phyloP scores from a whole-genome alignment of 805 yeast species.

The Spathaspora arborariae region DNA sequence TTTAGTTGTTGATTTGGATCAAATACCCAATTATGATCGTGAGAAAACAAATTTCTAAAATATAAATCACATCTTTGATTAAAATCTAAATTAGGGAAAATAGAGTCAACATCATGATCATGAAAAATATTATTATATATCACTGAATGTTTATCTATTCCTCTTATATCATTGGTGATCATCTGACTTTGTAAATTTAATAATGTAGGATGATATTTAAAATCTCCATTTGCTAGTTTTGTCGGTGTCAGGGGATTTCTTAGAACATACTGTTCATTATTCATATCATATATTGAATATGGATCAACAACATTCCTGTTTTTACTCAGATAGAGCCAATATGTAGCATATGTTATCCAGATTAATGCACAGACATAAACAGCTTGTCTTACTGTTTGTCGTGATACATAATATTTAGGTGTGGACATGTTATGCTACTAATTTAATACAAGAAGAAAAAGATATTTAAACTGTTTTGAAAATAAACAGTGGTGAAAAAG shows the following conservation, averaged over 20 bases:
- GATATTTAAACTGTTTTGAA: too few species aligned
- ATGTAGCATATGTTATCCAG: background rate
- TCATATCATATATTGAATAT: background rate
- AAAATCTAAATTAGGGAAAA: slow-evolving; percentile 19
- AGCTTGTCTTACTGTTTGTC: background rate
- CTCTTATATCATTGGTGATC: slow-evolving; percentile 14
- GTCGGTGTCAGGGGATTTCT: background rate
- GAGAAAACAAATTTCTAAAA: slow-evolving; percentile 38
- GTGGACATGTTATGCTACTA: background rate
- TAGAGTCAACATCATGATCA: slow-evolving; percentile 16
- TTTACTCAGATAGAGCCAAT: background rate
- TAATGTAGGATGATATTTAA: background rate
- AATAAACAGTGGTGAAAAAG: too few species aligned
- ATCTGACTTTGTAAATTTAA: background rate
- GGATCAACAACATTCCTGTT: background rate
- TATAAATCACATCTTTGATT: slow-evolving; percentile 42
- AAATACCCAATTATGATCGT: slow-evolving; percentile 44
- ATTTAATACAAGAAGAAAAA: background rate
- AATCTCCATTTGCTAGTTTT: background rate
- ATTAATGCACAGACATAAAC: background rate
- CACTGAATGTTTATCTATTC: slow-evolving; percentile 19
- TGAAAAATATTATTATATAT: slow-evolving; percentile 19
- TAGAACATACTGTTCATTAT: background rate
- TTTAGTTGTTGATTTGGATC: slow-evolving; percentile 12
- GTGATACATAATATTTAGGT: background rate